Conservation (phyloP, 225 moss, liverwort and hornwort species). For the Thuidium tamariscinum region DNA sequence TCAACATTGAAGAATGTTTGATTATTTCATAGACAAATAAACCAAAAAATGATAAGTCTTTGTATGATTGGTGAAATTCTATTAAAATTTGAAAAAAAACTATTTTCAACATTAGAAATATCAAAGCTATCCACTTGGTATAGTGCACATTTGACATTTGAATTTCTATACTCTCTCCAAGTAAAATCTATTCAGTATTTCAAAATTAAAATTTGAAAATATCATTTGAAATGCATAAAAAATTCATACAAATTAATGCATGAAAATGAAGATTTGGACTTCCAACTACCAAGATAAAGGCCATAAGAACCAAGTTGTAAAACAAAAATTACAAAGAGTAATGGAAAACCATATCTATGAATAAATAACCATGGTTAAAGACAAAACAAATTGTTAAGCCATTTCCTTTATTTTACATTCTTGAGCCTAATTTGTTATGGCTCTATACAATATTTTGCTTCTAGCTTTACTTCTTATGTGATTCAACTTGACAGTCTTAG, state of each 20-base stretch:
- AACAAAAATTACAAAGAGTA: background rate
- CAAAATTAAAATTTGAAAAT: background rate
- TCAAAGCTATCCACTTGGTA: background rate
- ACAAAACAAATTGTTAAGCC: fast-evolving
- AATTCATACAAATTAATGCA: background rate
- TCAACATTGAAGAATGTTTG: background rate
- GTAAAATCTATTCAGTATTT: background rate
- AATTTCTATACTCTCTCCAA: background rate
- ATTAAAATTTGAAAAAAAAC: background rate
- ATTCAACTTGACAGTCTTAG: no score
- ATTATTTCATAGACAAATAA: background rate
- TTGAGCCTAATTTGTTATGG: fast-evolving
- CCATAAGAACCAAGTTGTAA: fast-evolving
- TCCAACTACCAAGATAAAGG: fast-evolving
- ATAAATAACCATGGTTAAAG: background rate
- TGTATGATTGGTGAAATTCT: background rate
- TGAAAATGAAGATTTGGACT: background rate
- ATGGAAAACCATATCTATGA: fast-evolving
- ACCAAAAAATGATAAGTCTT: background rate
- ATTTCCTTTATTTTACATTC: background rate
- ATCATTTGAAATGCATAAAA: background rate
- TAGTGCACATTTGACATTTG: background rate
- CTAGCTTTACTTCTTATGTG: background rate
- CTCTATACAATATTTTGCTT: background rate
- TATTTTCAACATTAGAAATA: no score